These are phyloP conservation scores for Backusella australiensis DNA, from an alignment of 192 early-diverging fungal species.

Conservation along the genomic window DNA sequence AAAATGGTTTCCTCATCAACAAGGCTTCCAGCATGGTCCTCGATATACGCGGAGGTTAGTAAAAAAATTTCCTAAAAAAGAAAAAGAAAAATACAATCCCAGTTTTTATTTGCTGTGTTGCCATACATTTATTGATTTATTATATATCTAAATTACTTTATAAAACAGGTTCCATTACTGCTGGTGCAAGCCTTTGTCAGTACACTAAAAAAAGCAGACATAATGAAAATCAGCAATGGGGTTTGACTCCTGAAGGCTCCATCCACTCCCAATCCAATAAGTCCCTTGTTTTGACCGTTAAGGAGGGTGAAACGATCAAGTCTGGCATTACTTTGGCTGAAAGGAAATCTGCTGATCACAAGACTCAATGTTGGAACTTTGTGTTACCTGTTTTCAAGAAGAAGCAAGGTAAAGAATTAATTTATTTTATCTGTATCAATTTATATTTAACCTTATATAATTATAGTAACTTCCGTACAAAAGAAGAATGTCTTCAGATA, in stretches of 20 bases:
- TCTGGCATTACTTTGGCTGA: constrained; percentile 18
- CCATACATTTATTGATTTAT: constrained; percentile 1
- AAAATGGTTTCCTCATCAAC: constrained; percentile 36
- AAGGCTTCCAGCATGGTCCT: constrained; percentile 36
- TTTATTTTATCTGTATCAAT: not conserved
- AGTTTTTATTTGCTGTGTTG: not conserved
- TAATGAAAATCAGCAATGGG: constrained; percentile 30
- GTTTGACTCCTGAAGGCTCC: constrained; percentile 20
- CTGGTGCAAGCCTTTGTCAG: constrained; percentile 21
- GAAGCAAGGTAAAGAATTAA: constrained; percentile 19
- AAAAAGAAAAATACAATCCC: constrained; percentile 10
- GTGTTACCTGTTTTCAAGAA: constrained; percentile 38
- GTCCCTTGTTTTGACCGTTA: constrained; percentile 21
- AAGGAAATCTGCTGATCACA: not conserved
- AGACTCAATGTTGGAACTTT: constrained; percentile 33
- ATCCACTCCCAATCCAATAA: constrained; percentile 17
- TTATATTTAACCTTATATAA: not conserved
- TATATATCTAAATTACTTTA: not conserved
- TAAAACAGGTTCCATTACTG: constrained; percentile 15
- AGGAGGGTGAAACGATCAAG: constrained; percentile 16
- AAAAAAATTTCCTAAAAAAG: not conserved
- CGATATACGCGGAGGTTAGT: constrained; percentile 32
- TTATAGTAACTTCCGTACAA: constrained; percentile 11
- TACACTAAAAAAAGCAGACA: constrained; percentile 21
- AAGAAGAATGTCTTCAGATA: constrained; percentile 20